Percentiles rank a stretch among this genome's conserved stretches.
phyloP scores from a whole-genome alignment of 129 eudicot species.

The Centrapalus pauciflorus region DNA sequence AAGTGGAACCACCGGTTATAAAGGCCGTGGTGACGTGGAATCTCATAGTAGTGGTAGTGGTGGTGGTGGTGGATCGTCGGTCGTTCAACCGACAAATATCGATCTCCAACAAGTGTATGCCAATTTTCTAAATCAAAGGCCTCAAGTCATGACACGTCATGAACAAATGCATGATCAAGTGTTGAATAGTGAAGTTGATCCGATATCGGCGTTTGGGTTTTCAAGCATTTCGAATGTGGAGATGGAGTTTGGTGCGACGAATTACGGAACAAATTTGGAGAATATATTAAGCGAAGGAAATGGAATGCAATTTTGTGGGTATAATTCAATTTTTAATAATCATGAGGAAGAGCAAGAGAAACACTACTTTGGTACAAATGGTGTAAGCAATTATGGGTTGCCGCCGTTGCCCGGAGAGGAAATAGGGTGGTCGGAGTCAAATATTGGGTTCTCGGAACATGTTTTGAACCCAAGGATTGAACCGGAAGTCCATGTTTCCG shows the following conservation, averaged over 20 bases:
- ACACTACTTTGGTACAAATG: slow-evolving; percentile 20
- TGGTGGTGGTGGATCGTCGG: slow-evolving; percentile 15
- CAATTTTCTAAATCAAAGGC: slow-evolving; percentile 54
- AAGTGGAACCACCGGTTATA: slow-evolving; percentile 6
- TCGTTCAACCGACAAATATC: slow-evolving; percentile 33
- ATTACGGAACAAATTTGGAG: slow-evolving; percentile 24
- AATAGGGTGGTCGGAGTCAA: slow-evolving; percentile 39
- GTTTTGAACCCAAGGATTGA: slow-evolving; percentile 14
- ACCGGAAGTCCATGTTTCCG: slow-evolving; percentile 34
- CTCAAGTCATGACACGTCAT: slow-evolving; percentile 2
- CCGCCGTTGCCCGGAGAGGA: slow-evolving; percentile 68
- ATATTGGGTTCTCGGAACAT: slow-evolving; percentile 13
- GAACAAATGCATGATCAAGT: slow-evolving; percentile 6
- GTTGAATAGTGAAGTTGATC: slow-evolving; percentile 21
- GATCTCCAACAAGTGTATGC: slow-evolving; percentile 66
- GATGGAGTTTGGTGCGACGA: slow-evolving; percentile 22
- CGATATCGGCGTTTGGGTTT: slow-evolving; percentile 12
- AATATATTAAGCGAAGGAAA: slow-evolving; percentile 21
- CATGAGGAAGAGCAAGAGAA: slow-evolving; percentile 10
- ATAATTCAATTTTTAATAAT: slow-evolving; percentile 26
- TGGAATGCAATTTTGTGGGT: slow-evolving; percentile 34
- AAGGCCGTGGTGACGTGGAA: slow-evolving; percentile 6
- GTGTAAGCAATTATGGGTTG: slow-evolving; percentile 29
- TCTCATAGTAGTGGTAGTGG: slow-evolving; percentile 14
- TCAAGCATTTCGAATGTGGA: slow-evolving; percentile 19